Base-by-base conservation (phyloP, 345 rosid species). In the Populus davidiana region DNA sequence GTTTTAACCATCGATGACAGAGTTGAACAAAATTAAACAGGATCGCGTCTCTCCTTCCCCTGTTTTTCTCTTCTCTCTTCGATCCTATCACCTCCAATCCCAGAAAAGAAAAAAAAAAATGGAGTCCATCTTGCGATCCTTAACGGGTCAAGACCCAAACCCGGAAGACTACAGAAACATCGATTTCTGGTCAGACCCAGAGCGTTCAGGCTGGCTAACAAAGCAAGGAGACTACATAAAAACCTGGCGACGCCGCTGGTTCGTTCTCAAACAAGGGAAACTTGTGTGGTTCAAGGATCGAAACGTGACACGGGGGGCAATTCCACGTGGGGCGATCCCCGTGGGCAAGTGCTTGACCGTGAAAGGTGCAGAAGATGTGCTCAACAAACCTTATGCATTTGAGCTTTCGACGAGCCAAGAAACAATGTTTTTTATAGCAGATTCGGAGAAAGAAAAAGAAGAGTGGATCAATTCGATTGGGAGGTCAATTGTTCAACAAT, bases 391-490 rank as follows among this genome's bases (percentile, higher is more conserved):
- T 29, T 77, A 68, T 50, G 84, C 84, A 5, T 81, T 81, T 70
- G 84, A 81, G 80, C 84, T 81, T 6, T 81, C 84, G 2, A 81
- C 84, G 16, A 81, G 64, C 9, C 80, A 81, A 47, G 84, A 77
- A 13, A 81, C 84, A 27, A 81, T 81, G 81, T 81, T 69, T 70
- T 81, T 81, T 29, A 38, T 81, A n/a, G 84, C 84, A 6, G 78
- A 77, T 69, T 77, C 81, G 21, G 84, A 81, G 71, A 77, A 77
- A 75, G 84, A 81, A 78, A 81, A 81, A 66, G 84, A 81, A 31
- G 84, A 81, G 63, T 81, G 84, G 84, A 81, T 81, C 81, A 81
- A 81, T 69, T 81, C 84, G 14, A 81, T 81, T 64, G 84, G 84
- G 12, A 62, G 84, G 47, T 81, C 84, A 14, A 81, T 81, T 20